Percentiles rank a stretch among this genome's conserved stretches.
These are phyloP conservation scores for Plenodomus lindquistii DNA, from an alignment of 2,329 filamentous ascomycete genomes.

Conservation along the genomic window DNA sequence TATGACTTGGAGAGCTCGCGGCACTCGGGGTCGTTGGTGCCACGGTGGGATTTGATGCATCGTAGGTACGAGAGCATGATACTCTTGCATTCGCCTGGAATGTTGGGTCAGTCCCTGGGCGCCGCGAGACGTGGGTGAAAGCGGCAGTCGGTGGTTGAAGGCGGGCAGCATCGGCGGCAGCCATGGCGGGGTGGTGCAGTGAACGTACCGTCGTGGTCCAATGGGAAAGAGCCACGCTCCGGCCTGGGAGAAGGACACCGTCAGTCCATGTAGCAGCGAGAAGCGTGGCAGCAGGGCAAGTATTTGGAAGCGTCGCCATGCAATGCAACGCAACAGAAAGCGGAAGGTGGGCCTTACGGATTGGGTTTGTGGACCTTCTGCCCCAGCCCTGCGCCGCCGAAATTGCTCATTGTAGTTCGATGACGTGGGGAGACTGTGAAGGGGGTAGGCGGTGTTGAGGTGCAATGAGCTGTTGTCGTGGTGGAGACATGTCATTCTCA, in stretches of 20 bases:
- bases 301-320: not conserved
- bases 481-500: conserved; percentile 10
- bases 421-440: not conserved
- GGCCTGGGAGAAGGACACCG: conserved; percentile 59
- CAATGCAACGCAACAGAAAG: not conserved
- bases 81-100: conserved; percentile 84
- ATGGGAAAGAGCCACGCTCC: conserved; percentile 91
- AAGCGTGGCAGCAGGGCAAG: not conserved
- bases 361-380: conserved; percentile 68
- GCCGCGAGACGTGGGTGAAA: not conserved
- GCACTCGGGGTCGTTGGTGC: conserved; percentile 85
- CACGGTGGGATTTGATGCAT: conserved; percentile 82
- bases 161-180: not conserved
- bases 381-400: conserved; percentile 71
- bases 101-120: conserved; percentile 21
- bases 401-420: conserved; percentile 59
- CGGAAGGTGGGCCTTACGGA: conserved; percentile 58
- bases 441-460: not conserved
- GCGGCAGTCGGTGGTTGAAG: not conserved
- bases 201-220: conserved; percentile 80
- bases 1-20: conserved; percentile 86
- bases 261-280: not conserved
- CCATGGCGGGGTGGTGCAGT: conserved; percentile 51
- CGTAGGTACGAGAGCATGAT: conserved; percentile 83
- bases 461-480: conserved; percentile 8